Evolutionary conservation across 2,329 filamentous ascomycete species (phyloP).

Genomic region (Pestalotiopsis sp.): DNA sequence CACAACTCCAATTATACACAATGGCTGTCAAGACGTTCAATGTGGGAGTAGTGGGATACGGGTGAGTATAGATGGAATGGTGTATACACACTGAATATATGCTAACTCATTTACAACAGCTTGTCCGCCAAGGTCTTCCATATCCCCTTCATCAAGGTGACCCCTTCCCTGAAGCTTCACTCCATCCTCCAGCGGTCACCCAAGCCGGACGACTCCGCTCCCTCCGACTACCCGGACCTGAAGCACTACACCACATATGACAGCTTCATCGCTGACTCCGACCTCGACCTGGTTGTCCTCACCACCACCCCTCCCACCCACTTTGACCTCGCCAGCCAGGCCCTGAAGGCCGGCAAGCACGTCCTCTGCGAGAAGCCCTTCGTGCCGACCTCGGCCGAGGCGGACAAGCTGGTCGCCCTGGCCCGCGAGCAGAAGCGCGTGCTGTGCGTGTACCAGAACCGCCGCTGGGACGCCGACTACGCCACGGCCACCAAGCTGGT

Average conservation of each 20-base stretch:
- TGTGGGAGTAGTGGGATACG: conserved; percentile 52
- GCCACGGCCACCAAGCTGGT: conserved; percentile 66
- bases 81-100: neutral
- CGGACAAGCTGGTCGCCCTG: conserved; percentile 59
- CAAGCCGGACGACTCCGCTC: conserved; percentile 63
- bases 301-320: conserved; percentile 73
- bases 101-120: conserved; percentile 33
- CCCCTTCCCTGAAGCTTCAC: conserved; percentile 66
- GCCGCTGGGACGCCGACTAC: conserved; percentile 78
- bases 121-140: conserved; percentile 78
- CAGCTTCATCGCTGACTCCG: conserved; percentile 63
- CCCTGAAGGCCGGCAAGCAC: conserved; percentile 71
- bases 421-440: conserved; percentile 51
- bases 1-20: conserved; percentile 12
- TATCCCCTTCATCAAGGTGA: conserved; percentile 72
- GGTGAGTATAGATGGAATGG: conserved; percentile 34
- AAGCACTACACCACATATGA: conserved; percentile 65
- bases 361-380: conserved; percentile 84
- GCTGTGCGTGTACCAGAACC: conserved; percentile 73
- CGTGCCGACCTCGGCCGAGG: conserved; percentile 69
- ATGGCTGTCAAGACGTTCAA: conserved; percentile 41
- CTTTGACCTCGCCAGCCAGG: conserved; percentile 62
- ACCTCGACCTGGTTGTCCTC: conserved; percentile 69
- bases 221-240: conserved; percentile 64
- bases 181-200: conserved; percentile 76